phyloP scores from a whole-genome alignment of 2,329 filamentous ascomycete genomes.

The Gremmenia infestans region DNA sequence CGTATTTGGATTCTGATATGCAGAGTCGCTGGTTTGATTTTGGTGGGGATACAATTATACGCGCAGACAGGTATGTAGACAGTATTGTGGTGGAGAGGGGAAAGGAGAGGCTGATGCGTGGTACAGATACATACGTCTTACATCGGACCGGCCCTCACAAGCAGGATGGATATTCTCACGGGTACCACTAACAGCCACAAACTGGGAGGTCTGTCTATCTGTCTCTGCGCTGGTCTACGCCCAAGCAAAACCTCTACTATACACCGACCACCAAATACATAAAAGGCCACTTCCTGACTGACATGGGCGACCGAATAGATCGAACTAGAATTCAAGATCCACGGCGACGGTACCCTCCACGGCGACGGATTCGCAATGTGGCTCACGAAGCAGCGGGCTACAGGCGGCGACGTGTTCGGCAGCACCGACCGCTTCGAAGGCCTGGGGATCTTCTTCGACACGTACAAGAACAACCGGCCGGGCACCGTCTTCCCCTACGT shows the following conservation, averaged over 20 bases:
- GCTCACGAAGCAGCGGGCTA: conserved; percentile 89
- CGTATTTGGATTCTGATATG: conserved; percentile 97
- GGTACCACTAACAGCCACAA: conserved; percentile 91
- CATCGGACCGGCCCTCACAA: conserved; percentile 85
- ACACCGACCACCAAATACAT: too few species aligned
- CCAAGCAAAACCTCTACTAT: too few species aligned
- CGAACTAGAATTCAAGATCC: conserved; percentile 91
- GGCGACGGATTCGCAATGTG: conserved; percentile 97
- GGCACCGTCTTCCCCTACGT: conserved; percentile 95
- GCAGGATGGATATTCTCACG: conserved; percentile 91
- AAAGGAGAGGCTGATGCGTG: conserved; percentile 21
- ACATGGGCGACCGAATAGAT: conserved; percentile 44
- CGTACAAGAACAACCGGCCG: conserved; percentile 98
- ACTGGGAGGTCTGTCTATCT: conserved; percentile 69
- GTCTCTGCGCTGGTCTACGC: background rate
- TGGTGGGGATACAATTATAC: conserved; percentile 87
- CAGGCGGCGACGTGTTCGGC: conserved; percentile 80
- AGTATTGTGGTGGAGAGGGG: background rate
- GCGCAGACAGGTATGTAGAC: conserved; percentile 57
- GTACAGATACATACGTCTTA: conserved; percentile 81
- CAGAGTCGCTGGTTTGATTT: conserved; percentile 99
- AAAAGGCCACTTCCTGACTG: background rate
- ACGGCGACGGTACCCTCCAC: conserved; percentile 82
- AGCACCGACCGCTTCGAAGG: conserved; percentile 86
- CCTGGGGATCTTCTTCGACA: conserved; percentile 88